Evolutionary conservation across 805 yeast genomes (phyloP), one percentile per base, ranked within the genome.

Genomic region (Priceomyces medius): DNA sequence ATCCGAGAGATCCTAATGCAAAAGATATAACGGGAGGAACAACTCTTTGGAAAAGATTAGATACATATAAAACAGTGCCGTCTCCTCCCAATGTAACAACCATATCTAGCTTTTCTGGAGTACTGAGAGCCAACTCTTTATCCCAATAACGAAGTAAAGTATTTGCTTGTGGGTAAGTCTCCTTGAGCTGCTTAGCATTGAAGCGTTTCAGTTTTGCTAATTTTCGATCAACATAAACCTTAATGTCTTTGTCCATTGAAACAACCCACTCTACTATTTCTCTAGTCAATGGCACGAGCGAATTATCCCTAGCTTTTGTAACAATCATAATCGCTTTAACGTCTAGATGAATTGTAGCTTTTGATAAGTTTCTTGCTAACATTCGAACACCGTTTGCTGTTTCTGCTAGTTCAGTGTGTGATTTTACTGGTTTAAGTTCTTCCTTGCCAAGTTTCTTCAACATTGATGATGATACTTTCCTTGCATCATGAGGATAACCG

Each of bases 301-400:
- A 81, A 51, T 85, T 82, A 58, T 89, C 97, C 41, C 95, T 73
- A 1, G 95, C 93, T 60, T 88, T 88, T n/a, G 96, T 88, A 14
- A 89, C 89, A 10, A 88, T 79, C 80, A 88, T 74, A 14, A 88
- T 79, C 13, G 86, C 79, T 34, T 76, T 74, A 14, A 85, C 81
- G 41, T 83, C 82, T 16, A 88, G 61, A 51, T 81, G 81, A 20
- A 88, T 80, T 3, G 85, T 83, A 3, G 90, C 86, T 49, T 79
- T 79, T 40, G 80, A 73, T 28, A 86, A 63, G 58, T 83, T 83
- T 47, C 80, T 81, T n/a, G 87, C 84, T 44, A 86, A 67, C 68
- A 81, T 73, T 35, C 93, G 71, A 5, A 86, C 90, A 2, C 88
- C 89, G 56, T 85, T 84, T 3, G 89, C 93, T 7, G 91, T 83